Percentiles rank a stretch among this genome's conserved stretches.
Evolutionary conservation across 2,329 filamentous ascomycete species (phyloP).

Genomic region (Monilinia laxa): DNA sequence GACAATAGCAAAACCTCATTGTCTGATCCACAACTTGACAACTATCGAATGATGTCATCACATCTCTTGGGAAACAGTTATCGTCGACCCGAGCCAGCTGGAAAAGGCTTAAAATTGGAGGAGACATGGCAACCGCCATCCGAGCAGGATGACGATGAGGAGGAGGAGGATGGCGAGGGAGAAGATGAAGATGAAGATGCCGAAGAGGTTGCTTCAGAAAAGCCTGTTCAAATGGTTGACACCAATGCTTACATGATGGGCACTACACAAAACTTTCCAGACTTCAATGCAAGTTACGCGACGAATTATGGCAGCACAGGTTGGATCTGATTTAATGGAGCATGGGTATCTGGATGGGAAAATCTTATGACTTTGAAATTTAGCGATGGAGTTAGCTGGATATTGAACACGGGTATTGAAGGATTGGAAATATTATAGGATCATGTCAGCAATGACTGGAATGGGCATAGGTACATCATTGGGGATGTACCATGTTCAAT

Average conservation of each 20-base stretch:
- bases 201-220: not conserved
- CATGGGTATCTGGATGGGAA: conserved; percentile 18
- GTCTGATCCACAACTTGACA: conserved; percentile 51
- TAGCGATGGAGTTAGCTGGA: conserved; percentile 19
- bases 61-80: conserved; percentile 54
- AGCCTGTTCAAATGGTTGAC: not conserved
- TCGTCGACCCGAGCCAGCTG: conserved; percentile 50
- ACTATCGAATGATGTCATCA: conserved; percentile 53
- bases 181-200: not conserved
- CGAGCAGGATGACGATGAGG: conserved; percentile 52
- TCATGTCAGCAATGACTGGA: conserved; percentile 21
- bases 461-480: not conserved
- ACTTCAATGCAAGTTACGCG: conserved; percentile 13
- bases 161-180: conserved; percentile 35
- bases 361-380: conserved; percentile 18
- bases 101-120: conserved; percentile 77
- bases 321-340: conserved; percentile 21
- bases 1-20: conserved; percentile 49
- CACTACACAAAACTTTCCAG: conserved; percentile 10
- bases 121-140: conserved; percentile 73
- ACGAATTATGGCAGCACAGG: conserved; percentile 10
- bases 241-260: conserved; percentile 8
- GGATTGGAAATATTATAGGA: conserved; percentile 18
- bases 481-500: not conserved
- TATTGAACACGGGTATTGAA: conserved; percentile 18